A percentile compares a stretch with the other conserved stretches of the same genome.
Evolutionary conservation across 1,284 basidiomycete genomes (phyloP).

Genomic region (Ceratobasidium papillatum): DNA sequence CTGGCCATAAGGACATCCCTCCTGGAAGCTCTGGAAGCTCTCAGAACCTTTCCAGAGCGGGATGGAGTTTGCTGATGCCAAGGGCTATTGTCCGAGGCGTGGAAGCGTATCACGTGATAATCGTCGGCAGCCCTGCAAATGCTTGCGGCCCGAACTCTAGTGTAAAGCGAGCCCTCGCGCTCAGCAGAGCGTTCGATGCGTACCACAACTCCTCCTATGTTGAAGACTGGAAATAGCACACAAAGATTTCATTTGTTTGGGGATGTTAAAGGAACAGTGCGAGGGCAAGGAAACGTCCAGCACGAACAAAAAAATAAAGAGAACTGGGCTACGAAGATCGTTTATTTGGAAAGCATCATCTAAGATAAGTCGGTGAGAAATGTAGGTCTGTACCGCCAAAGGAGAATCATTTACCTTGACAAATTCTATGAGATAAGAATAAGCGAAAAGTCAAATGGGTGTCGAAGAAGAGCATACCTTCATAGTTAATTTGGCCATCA

Average conservation of each 20-base stretch:
- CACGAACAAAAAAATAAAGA: slow-evolving; percentile 37
- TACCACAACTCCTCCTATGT: no score
- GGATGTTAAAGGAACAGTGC: slow-evolving; percentile 4
- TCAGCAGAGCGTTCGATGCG: no score
- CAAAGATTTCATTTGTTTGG: slow-evolving; percentile 19
- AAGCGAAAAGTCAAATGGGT: background rate
- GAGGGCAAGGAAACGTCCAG: slow-evolving; percentile 23
- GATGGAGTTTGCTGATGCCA: no score
- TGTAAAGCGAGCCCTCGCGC: no score
- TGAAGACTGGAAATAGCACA: no score
- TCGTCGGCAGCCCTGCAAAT: no score
- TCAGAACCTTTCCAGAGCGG: no score
- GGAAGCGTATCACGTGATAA: no score
- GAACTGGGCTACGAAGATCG: background rate
- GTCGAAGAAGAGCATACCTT: slow-evolving; percentile 61
- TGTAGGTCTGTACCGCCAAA: slow-evolving; percentile 35
- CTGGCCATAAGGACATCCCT: no score
- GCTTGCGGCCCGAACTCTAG: no score
- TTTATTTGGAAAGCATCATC: slow-evolving; percentile 69
- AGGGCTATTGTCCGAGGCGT: no score
- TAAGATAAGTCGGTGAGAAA: slow-evolving; percentile 47
- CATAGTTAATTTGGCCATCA: slow-evolving; percentile 89
- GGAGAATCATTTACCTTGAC: slow-evolving; percentile 62
- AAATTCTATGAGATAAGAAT: slow-evolving; percentile 61
- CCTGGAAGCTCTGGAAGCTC: no score